Conservation (phyloP, 2,329 filamentous ascomycete species). For the Sphaceloma murrayae region DNA sequence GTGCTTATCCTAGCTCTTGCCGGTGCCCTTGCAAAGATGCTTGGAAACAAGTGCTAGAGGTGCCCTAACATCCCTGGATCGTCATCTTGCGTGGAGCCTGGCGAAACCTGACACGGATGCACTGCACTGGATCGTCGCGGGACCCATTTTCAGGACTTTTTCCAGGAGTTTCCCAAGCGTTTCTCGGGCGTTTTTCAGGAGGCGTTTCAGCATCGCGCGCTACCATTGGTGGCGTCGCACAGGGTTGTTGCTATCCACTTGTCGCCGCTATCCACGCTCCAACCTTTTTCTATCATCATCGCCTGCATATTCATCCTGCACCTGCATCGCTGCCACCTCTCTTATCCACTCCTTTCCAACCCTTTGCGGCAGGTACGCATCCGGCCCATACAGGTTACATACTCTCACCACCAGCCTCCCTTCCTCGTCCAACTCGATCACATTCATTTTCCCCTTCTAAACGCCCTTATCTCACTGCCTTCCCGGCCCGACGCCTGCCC, state of each 20-base stretch:
- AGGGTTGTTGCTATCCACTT: not conserved
- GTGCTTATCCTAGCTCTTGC: no score
- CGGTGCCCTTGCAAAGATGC: no score
- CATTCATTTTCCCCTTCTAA: constrained; percentile 4
- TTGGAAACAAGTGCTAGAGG: no score
- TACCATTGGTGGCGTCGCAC: constrained; percentile 2
- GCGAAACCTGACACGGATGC: no score
- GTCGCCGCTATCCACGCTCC: not conserved
- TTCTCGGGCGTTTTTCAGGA: not conserved
- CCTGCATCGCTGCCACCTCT: constrained; percentile 11
- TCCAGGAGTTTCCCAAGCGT: not conserved
- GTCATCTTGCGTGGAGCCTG: no score
- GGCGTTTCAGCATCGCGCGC: constrained; percentile 5
- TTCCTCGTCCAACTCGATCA: constrained; percentile 6
- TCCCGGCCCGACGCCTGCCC: no score
- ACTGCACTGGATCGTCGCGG: constrained; percentile 7
- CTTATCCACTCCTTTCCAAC: constrained; percentile 9
- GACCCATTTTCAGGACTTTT: no score
- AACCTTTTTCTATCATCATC: not conserved
- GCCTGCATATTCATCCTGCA: no score
- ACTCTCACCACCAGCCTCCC: not conserved
- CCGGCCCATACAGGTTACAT: not conserved
- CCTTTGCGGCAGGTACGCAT: constrained; percentile 15
- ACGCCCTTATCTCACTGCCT: no score
- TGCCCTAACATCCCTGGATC: no score